A percentile compares a stretch with the other conserved stretches of the same genome.
phyloP scores from a whole-genome alignment of 108 stramenopile genomes.

The Ochromonas danica region DNA sequence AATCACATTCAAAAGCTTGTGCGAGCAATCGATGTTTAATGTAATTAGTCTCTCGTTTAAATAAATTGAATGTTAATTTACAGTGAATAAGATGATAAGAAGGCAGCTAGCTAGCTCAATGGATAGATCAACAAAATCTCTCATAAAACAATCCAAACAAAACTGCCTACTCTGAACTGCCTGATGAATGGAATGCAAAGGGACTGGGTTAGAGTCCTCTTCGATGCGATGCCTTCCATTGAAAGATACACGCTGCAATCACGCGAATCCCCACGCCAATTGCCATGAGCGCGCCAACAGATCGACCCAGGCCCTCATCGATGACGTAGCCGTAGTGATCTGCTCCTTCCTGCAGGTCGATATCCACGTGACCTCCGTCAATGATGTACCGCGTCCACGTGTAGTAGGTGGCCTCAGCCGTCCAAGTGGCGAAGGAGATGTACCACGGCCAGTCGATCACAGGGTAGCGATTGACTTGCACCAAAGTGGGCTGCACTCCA shows the following conservation, averaged over 20 bases:
- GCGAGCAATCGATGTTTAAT: conserved; percentile 85
- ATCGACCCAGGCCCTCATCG: neutral
- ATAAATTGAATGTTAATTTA: too few relatives aligned
- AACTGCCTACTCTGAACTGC: too few relatives aligned
- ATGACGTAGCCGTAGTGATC: neutral
- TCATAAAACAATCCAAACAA: too few relatives aligned
- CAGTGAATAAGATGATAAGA: too few relatives aligned
- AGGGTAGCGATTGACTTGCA: neutral
- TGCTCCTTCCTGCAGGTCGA: neutral
- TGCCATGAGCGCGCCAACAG: conserved; percentile 7
- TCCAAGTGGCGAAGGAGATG: neutral
- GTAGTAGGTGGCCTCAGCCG: conserved; percentile 4
- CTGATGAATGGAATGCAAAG: too few relatives aligned
- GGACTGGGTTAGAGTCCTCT: too few relatives aligned
- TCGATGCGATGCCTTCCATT: too few relatives aligned
- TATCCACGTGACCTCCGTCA: neutral
- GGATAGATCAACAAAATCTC: too few relatives aligned
- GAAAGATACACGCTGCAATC: too few relatives aligned
- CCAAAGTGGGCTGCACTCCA: neutral
- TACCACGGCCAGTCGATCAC: neutral
- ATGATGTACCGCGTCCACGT: neutral
- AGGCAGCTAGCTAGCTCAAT: too few relatives aligned
- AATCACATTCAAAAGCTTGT: conserved; percentile 93
- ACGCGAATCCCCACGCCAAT: neutral
- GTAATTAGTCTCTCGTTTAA: neutral